Evolutionary conservation across 2,329 filamentous ascomycete species (phyloP).

Genomic region (Paracorniculantispora psalliotae): DNA sequence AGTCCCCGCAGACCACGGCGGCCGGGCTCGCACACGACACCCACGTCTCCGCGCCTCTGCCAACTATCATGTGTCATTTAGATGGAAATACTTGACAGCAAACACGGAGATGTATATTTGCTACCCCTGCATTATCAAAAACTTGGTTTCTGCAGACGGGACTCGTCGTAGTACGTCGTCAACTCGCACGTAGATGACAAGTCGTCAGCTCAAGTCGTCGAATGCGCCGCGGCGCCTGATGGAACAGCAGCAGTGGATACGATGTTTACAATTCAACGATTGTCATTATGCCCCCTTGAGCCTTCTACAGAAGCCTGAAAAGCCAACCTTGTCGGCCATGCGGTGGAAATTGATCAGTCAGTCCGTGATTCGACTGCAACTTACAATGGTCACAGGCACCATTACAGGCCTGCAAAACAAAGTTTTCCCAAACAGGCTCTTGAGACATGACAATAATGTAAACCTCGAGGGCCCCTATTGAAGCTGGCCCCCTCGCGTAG

Average conservation of each 20-base stretch:
- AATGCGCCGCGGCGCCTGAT: not conserved
- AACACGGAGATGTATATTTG: not conserved
- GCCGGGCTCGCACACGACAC: not conserved
- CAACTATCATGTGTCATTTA: not conserved
- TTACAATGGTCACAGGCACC: not conserved
- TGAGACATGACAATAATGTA: not conserved
- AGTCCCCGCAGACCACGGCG: not conserved
- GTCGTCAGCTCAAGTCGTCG: not conserved
- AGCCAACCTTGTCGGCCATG: not conserved
- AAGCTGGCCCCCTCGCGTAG: not conserved
- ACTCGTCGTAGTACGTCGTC: not conserved
- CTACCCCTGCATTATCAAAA: not conserved
- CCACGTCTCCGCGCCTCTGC: too few relatives aligned
- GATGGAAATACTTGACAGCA: not conserved
- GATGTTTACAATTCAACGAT: not conserved
- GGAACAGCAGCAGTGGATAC: slow-evolving; percentile 6
- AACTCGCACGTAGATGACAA: not conserved
- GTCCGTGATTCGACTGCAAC: too few relatives aligned
- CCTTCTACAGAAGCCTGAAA: not conserved
- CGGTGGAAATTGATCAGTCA: not conserved
- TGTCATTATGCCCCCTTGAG: not conserved
- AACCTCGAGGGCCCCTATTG: not conserved
- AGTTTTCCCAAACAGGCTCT: not conserved
- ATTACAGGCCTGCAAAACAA: too few relatives aligned
- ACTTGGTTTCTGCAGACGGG: not conserved